phyloP scores from a whole-genome alignment of 768 basidiomycete genomes.

The Amanita muscaria region DNA sequence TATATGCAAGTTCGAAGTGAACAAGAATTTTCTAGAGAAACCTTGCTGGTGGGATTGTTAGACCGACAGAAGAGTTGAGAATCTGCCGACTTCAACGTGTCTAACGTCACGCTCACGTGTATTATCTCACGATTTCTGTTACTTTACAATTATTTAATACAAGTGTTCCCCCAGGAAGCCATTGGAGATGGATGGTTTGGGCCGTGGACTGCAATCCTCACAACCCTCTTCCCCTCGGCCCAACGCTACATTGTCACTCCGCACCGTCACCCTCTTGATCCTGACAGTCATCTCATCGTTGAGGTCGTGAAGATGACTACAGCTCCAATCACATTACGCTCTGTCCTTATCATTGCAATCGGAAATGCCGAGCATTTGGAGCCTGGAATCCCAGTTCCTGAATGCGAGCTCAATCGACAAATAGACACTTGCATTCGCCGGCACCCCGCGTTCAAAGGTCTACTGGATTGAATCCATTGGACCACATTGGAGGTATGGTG shows the following conservation, averaged over 20 bases:
- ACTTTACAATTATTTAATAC: too few relatives aligned
- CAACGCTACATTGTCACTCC: conserved; percentile 11
- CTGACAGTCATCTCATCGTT: conserved; percentile 9
- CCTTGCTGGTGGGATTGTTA: conserved; percentile 1
- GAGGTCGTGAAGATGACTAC: conserved; percentile 14
- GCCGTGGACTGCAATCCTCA: conserved; percentile 12
- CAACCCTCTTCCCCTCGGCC: conserved; percentile 9
- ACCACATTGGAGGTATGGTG: conserved; percentile 16
- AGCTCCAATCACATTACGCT: conserved; percentile 12
- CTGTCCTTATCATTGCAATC: conserved; percentile 14
- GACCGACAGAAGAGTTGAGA: conserved; percentile 5
- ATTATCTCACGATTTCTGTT: conserved; percentile 5
- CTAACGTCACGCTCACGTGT: conserved; percentile 9
- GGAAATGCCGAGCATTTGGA: conserved; percentile 15
- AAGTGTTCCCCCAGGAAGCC: too few relatives aligned
- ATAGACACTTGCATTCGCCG: conserved; percentile 13
- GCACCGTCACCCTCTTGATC: conserved; percentile 1
- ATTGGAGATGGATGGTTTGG: conserved; percentile 8
- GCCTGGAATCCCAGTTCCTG: conserved; percentile 8
- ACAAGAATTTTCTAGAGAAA: background rate
- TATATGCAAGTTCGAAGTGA: background rate
- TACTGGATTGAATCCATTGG: conserved; percentile 16
- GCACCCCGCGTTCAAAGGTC: conserved; percentile 12
- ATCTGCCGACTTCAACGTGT: conserved; percentile 1
- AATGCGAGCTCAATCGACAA: conserved; percentile 9